phyloP scores from a whole-genome alignment of 352 stramenopile species.

The Blastocystis sp. region DNA sequence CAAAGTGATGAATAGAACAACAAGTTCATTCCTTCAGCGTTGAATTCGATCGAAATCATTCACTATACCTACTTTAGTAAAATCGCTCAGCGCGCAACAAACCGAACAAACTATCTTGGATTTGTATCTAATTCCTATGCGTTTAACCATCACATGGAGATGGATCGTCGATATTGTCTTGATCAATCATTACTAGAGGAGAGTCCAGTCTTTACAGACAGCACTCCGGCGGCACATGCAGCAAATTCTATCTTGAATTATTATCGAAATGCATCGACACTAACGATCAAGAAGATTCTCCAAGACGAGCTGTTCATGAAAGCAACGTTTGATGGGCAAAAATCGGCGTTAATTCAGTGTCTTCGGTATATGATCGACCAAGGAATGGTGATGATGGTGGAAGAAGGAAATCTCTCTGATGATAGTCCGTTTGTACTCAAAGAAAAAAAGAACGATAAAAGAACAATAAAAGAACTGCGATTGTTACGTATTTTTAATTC shows the following conservation, averaged over 20 bases:
- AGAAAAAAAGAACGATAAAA: neutral
- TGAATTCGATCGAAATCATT: slow-evolving; percentile 25
- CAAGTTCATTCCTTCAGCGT: slow-evolving; percentile 26
- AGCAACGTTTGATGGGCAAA: slow-evolving; percentile 16
- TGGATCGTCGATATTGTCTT: neutral
- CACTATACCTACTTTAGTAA: slow-evolving; percentile 57
- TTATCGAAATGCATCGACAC: neutral
- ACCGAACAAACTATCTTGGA: slow-evolving; percentile 38
- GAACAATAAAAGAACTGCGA: neutral
- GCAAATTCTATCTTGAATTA: neutral
- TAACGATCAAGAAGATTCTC: neutral
- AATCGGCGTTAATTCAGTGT: neutral
- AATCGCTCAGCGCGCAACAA: slow-evolving; percentile 19
- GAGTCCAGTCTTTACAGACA: neutral
- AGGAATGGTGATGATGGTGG: neutral
- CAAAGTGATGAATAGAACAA: neutral
- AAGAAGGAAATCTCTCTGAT: neutral
- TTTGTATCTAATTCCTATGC: slow-evolving; percentile 9
- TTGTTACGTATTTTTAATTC: neutral
- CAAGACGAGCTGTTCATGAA: neutral
- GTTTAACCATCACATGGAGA: slow-evolving; percentile 29
- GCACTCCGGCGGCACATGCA: neutral
- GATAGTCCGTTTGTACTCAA: slow-evolving; percentile 27
- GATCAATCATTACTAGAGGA: neutral
- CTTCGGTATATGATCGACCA: slow-evolving; percentile 43